Conservation (phyloP, 345 rosid genomes). For the Acer campestre region DNA sequence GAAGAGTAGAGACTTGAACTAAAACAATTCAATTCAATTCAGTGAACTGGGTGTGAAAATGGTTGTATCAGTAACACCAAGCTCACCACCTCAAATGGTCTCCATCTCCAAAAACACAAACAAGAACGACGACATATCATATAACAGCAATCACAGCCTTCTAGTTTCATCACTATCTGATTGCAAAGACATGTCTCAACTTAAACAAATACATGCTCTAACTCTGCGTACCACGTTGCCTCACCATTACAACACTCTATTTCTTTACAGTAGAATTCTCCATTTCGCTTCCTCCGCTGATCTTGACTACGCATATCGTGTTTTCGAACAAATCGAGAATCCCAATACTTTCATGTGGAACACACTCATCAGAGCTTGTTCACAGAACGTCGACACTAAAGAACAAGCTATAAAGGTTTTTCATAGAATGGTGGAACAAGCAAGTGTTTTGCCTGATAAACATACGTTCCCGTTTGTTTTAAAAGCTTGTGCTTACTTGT, state of each 20-base stretch:
- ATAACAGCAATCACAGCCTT: constrained; percentile 35
- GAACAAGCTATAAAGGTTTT: constrained; percentile 56
- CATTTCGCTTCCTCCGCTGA: constrained; percentile 50
- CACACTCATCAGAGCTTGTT: constrained; percentile 75
- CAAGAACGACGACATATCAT: constrained; percentile 16
- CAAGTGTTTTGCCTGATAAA: constrained; percentile 56
- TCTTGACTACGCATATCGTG: constrained; percentile 47
- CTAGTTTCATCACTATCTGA: constrained; percentile 43
- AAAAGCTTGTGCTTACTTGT: constrained; percentile 75
- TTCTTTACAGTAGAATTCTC: constrained; percentile 65
- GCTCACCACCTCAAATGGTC: constrained; percentile 38
- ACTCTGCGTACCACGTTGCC: constrained; percentile 55
- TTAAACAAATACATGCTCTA: constrained; percentile 79
- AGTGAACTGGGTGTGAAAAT: constrained; percentile 17
- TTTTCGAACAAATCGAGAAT: constrained; percentile 48
- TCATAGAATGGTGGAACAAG: constrained; percentile 53
- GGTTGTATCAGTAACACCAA: constrained; percentile 36
- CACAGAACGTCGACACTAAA: constrained; percentile 49
- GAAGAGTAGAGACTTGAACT: too few species aligned
- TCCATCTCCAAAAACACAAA: constrained; percentile 14
- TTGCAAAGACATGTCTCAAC: constrained; percentile 57
- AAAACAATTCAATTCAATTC: background rate
- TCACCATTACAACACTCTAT: constrained; percentile 40
- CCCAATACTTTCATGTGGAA: constrained; percentile 88
- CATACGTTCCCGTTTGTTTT: constrained; percentile 84